Evolutionary conservation across 176 grass and related monocot species (phyloP).

Genomic region (sorghum (Sorghum bicolor)): DNA sequence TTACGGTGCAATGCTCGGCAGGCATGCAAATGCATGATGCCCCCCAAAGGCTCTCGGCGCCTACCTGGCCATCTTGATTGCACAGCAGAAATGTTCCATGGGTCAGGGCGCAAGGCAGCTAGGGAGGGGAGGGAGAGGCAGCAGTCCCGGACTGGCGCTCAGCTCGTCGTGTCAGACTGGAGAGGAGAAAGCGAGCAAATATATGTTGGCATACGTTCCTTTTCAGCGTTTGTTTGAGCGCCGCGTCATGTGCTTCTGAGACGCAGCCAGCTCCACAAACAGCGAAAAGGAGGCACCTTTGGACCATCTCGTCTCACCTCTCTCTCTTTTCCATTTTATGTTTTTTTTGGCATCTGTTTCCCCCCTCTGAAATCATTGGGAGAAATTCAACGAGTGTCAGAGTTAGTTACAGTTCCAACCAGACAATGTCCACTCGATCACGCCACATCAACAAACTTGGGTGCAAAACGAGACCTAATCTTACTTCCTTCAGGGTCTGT

Average conservation of each 20-base stretch:
- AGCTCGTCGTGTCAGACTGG: constrained; percentile 13
- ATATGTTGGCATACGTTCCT: constrained; percentile 42
- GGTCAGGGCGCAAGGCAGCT: constrained; percentile 22
- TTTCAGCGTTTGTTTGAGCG: constrained; percentile 45
- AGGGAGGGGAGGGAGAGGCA: background rate
- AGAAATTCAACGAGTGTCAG: background rate
- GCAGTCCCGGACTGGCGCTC: background rate
- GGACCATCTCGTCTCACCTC: constrained; percentile 32
- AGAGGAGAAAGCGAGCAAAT: constrained; percentile 23
- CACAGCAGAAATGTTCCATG: constrained; percentile 46
- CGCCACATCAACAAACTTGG: background rate
- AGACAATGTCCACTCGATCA: background rate
- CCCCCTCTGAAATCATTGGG: background rate
- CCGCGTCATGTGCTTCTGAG: constrained; percentile 61
- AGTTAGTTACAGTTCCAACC: constrained; percentile 3
- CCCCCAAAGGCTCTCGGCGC: constrained; percentile 25
- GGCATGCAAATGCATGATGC: constrained; percentile 33
- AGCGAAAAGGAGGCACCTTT: constrained; percentile 53
- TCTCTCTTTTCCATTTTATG: background rate
- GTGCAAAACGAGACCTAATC: background rate
- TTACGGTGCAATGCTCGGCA: constrained; percentile 31
- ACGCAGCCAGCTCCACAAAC: constrained; percentile 54
- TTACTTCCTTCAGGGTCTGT: background rate
- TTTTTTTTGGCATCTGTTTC: background rate
- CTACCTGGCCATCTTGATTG: constrained; percentile 60